Base-by-base conservation (phyloP, 2,329 filamentous ascomycete genomes). In the Arthrobotrys musiformis region DNA sequence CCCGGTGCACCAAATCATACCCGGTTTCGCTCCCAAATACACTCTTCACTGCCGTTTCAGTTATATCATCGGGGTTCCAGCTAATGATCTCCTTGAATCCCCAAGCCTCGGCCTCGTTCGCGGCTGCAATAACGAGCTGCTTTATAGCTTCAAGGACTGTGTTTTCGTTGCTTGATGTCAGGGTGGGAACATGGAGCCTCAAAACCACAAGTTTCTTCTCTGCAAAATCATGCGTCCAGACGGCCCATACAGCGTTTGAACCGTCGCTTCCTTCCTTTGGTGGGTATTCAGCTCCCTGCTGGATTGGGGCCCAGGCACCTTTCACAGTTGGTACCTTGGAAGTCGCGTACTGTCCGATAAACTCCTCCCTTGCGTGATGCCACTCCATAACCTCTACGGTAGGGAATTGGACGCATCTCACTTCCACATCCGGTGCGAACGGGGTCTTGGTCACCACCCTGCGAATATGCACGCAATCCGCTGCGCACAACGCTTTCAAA, bases 311-410 rank as follows among this genome's bases (percentile, higher is more conserved):
- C 74, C 74, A 78, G 1, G 69, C 68, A 4, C 74, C 74, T 40
- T 78, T 78, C 1, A 73, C 35, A 11, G 56, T 73, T 9, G 74
- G 74, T 17, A 54, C 62, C 2, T 73, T 62, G 0, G 52, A 50
- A 9, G 69, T 73, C 6, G 54, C 69, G 15, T 78, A 78, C n/a
- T 78, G 68, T 13, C 74, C 74, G 2, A 78, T 64, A 35, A 73
- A 78, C 28, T 78, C 74, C 52, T 78, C 74, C n/a, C 74, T 72
- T 4, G 74, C 67, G 28, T 78, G 74, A 35, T 78, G 74, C 74
- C 74, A 78, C 19, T 78, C 68, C 62, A 78, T 78, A 35, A 73
- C 62, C 37, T 78, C 68, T 17, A 63, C 48, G 15, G 68, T 63
- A 1, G 74, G 74, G 22, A 78, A 63, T 30, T 78, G 74, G 22